These are phyloP conservation scores for Ophiostoma sp. DNA, from an alignment of 2,329 filamentous ascomycete genomes.

Conservation along the genomic window DNA sequence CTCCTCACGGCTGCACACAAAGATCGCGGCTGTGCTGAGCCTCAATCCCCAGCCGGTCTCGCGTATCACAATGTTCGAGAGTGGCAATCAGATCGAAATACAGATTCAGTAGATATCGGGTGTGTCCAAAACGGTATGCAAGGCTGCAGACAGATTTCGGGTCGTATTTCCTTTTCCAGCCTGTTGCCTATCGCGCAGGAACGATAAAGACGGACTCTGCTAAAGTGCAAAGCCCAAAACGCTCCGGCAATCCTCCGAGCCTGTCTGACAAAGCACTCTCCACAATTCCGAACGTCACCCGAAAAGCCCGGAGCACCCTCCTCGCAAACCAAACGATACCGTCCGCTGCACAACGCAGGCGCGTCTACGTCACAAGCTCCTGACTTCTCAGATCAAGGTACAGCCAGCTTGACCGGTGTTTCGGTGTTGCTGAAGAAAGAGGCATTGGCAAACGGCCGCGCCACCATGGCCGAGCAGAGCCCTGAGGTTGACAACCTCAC, in stretches of 20 bases:
- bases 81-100: neutral
- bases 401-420: neutral
- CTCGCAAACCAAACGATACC: neutral
- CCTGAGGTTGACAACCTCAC: conserved; percentile 53
- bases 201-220: neutral
- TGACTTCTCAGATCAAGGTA: conserved; percentile 2
- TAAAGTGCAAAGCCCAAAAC: neutral
- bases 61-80: neutral
- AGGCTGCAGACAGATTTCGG: neutral
- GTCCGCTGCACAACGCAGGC: neutral
- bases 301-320: neutral
- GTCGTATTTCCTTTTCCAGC: neutral
- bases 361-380: neutral
- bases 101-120: neutral
- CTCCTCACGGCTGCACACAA: neutral
- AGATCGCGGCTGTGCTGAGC: neutral
- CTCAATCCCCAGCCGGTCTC: neutral
- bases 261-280: neutral
- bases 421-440: neutral
- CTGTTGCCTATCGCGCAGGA: neutral
- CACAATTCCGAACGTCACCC: conserved; percentile 11
- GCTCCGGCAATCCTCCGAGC: conserved; percentile 2
- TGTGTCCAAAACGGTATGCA: neutral
- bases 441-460: neutral
- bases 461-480: conserved; percentile 41